Percentiles rank a stretch among this genome's conserved stretches.
Evolutionary conservation across 129 eudicot species (phyloP).

Genomic region (Logfia minima): DNA sequence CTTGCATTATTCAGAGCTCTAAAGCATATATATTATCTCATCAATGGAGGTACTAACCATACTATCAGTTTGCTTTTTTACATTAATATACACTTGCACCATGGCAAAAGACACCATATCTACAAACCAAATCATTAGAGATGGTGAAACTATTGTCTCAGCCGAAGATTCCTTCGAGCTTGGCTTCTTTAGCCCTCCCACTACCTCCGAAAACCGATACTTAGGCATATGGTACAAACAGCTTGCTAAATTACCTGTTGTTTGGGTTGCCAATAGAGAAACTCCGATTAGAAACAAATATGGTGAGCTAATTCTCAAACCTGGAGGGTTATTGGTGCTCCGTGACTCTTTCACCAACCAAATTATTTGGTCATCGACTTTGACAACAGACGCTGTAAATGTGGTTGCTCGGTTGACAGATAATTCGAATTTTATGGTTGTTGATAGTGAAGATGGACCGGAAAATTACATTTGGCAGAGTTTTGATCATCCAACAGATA

Average conservation of each 20-base stretch:
- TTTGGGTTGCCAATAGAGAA: not conserved
- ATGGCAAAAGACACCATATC: slow-evolving; percentile 28
- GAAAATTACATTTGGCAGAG: slow-evolving; percentile 16
- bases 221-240: too few relatives aligned
- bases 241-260: too few relatives aligned
- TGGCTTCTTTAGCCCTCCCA: slow-evolving; percentile 42
- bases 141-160: slow-evolving; percentile 47
- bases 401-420: slow-evolving; percentile 8
- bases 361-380: slow-evolving; percentile 19
- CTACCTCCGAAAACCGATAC: slow-evolving; percentile 1
- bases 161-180: slow-evolving; percentile 42
- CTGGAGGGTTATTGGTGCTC: not conserved
- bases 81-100: not conserved
- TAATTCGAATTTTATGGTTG: slow-evolving; percentile 18
- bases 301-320: slow-evolving; percentile 2
- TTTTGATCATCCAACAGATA: slow-evolving; percentile 8
- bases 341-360: not conserved
- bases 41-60: not conserved
- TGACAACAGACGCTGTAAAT: not conserved
- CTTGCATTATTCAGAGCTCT: not conserved
- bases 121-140: slow-evolving; percentile 24
- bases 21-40: not conserved
- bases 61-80: not conserved
- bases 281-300: not conserved
- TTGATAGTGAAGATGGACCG: not conserved